Percentiles rank a stretch among this genome's conserved stretches.
Evolutionary conservation across 2,329 filamentous ascomycete genomes (phyloP).

Genomic region (Epichloe glyceriae): DNA sequence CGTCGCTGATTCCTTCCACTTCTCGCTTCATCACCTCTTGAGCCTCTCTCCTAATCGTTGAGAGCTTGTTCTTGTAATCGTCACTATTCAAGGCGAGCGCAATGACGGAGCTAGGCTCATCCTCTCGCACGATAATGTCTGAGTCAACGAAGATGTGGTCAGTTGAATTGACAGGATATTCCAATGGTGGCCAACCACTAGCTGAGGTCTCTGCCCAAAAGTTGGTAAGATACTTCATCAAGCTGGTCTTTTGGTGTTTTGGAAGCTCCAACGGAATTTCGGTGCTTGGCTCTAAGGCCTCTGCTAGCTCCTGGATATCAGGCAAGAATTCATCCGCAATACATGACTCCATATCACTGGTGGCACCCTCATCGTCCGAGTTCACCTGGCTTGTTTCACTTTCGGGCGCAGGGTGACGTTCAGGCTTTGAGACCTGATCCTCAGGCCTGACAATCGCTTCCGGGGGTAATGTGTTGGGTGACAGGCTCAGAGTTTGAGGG

Average conservation of each 20-base stretch:
- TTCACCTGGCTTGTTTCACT: slow-evolving; percentile 37
- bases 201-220: slow-evolving; percentile 98
- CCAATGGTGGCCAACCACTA: slow-evolving; percentile 82
- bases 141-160: slow-evolving; percentile 97
- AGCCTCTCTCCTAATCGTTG: slow-evolving; percentile 45
- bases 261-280: slow-evolving; percentile 63
- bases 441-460: slow-evolving; percentile 13
- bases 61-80: slow-evolving; percentile 74
- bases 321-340: slow-evolving; percentile 56
- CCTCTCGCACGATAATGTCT: slow-evolving; percentile 92
- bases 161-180: slow-evolving; percentile 76
- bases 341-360: slow-evolving; percentile 60
- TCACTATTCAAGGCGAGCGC: slow-evolving; percentile 81
- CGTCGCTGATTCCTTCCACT: slow-evolving; percentile 17
- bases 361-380: slow-evolving; percentile 53
- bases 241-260: slow-evolving; percentile 81
- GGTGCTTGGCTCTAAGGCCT: slow-evolving; percentile 45
- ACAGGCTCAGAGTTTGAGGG: slow-evolving; percentile 12
- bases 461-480: slow-evolving; percentile 10
- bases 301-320: slow-evolving; percentile 48
- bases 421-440: slow-evolving; percentile 14
- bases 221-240: slow-evolving; percentile 91
- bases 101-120: slow-evolving; percentile 92
- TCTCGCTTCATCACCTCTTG: slow-evolving; percentile 28
- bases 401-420: slow-evolving; percentile 16